Base-by-base conservation (phyloP, 768 basidiomycete species). In the Leccinum uliginosum region DNA sequence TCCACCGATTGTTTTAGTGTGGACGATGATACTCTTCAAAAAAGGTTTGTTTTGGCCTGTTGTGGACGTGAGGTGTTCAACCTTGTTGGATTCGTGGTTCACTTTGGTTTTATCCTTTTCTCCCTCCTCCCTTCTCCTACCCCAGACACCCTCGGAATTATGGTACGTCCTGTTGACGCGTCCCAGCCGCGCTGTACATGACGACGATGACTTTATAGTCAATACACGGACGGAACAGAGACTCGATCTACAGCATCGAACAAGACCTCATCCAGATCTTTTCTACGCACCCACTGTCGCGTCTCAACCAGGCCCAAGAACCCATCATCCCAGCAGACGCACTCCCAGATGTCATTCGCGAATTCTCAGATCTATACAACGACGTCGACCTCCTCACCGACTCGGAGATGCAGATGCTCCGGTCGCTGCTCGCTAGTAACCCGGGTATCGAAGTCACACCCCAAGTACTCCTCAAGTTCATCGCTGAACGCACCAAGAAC, bases 201-300 rank as follows among this genome's bases (percentile, higher is more conserved):
- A 65, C 24, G 17, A 58, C 19, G 9, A 40, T 45, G 24, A 14
- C 2, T 44, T 19, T 23, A 35, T 59, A 74, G 71, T 70, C 72
- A 59, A 65, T 67, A 30, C 71, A 74, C 59, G 86, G 85, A 54
- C 79, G 89, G 58, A 82, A 80, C 72, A 80, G 86, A 67, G 82
- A 89, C 67, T 89, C 87, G 43, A 78, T 89, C 46, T 79, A 77
- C 53, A 84, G 86, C 73, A 85, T 91, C 57, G 83, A 90, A 67
- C 77, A 80, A 60, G 81, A 85, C 65, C 82, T 91, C 30, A 70
- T 83, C 68, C 77, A 78, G 54, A 81, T 92, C 59, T 90, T 92
- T 67, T 74, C 76, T 55, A 75, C 81, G 32, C 87, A 91, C 65
- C 82, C 85, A 11, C 73, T 81, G 47, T 80, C 82, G 38, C 78